phyloP scores from a whole-genome alignment of 2,329 filamentous ascomycete genomes.

The Cordyceps militaris region DNA sequence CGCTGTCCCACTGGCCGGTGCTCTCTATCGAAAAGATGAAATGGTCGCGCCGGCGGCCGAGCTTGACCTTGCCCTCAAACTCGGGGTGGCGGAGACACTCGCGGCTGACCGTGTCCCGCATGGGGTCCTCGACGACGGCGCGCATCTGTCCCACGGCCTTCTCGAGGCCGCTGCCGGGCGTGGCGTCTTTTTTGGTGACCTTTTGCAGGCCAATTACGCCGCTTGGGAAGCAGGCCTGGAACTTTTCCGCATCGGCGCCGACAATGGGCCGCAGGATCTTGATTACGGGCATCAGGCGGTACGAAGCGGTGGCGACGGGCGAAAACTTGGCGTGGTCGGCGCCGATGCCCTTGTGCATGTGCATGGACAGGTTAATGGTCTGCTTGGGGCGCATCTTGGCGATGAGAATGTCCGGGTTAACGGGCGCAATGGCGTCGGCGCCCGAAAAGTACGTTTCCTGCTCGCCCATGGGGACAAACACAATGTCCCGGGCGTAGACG shows the following conservation, averaged over 20 bases:
- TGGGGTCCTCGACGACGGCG: conserved; percentile 79
- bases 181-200: conserved; percentile 61
- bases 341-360: conserved; percentile 89
- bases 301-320: conserved; percentile 88
- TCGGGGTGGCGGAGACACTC: conserved; percentile 88
- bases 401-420: conserved; percentile 88
- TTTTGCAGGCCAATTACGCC: conserved; percentile 79
- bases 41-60: conserved; percentile 85
- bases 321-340: conserved; percentile 96
- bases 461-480: conserved; percentile 67
- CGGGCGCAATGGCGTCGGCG: conserved; percentile 61
- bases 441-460: conserved; percentile 65
- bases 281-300: conserved; percentile 85
- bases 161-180: conserved; percentile 58
- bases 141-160: conserved; percentile 73
- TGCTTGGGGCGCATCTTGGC: conserved; percentile 91
- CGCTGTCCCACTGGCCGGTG: conserved; percentile 89
- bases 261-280: conserved; percentile 76
- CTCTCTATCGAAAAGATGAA: conserved; percentile 97
- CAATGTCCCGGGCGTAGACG: conserved; percentile 71
- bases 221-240: conserved; percentile 77
- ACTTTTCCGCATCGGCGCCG: conserved; percentile 81
- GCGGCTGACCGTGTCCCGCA: conserved; percentile 91
- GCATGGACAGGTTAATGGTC: conserved; percentile 76
- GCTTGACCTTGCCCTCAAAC: conserved; percentile 91